A percentile compares a stretch with the other conserved stretches of the same genome.
phyloP scores from a whole-genome alignment of 306 rosid species.

The Acacia acuminata region DNA sequence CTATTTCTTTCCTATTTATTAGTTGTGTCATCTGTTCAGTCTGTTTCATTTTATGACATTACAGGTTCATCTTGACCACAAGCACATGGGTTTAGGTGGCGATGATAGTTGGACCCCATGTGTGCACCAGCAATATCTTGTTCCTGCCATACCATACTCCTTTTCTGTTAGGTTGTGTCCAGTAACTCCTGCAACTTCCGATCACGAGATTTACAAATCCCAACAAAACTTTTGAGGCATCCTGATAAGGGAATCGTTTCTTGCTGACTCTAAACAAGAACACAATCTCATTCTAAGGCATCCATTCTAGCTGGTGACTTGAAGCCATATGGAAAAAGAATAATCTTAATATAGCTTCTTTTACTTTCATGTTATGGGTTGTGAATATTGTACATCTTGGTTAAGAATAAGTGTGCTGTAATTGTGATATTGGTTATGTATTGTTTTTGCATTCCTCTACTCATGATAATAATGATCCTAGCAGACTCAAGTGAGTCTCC shows the following conservation, averaged over 20 bases:
- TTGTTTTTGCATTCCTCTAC: neutral
- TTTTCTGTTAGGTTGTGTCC: constrained; percentile 73
- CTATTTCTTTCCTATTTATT: neutral
- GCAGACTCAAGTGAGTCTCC: neutral
- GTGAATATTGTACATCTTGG: constrained; percentile 1
- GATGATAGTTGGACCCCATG: constrained; percentile 97
- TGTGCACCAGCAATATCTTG: constrained; percentile 64
- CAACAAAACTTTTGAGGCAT: constrained; percentile 45
- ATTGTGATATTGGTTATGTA: neutral
- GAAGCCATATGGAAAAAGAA: constrained; percentile 13
- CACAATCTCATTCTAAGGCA: neutral
- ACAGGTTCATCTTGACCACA: constrained; percentile 93
- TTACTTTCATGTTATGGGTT: neutral
- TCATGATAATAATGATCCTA: neutral
- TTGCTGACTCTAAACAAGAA: neutral
- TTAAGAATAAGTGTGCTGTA: constrained; percentile 28
- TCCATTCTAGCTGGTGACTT: constrained; percentile 3
- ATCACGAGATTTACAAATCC: constrained; percentile 64
- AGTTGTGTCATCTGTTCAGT: neutral
- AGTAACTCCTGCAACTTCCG: constrained; percentile 56
- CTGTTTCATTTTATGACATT: constrained; percentile 27
- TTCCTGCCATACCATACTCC: constrained; percentile 60
- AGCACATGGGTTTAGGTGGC: constrained; percentile 95
- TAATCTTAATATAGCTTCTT: neutral
- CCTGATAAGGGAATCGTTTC: constrained; percentile 9